phyloP scores from a whole-genome alignment of 495 filamentous ascomycete genomes.

The Penicillium pulvis region DNA sequence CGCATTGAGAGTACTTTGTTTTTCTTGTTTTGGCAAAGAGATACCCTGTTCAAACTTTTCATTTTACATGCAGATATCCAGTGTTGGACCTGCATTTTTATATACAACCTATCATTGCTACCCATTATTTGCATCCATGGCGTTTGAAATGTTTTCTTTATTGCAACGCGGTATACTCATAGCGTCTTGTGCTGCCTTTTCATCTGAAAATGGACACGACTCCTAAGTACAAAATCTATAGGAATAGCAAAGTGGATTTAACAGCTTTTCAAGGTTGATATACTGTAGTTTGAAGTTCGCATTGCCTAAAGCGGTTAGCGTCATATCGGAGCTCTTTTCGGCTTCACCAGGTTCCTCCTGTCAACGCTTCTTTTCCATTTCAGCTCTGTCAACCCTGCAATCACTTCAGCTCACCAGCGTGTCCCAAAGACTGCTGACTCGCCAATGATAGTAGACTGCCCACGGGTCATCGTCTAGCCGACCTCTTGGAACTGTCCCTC shows the following conservation, averaged over 20 bases:
- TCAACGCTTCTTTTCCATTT: conserved; percentile 2
- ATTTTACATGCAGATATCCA: conserved; percentile 17
- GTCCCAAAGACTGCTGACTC: neutral
- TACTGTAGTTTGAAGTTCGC: neutral
- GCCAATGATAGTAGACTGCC: neutral
- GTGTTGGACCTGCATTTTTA: conserved; percentile 26
- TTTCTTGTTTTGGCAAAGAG: conserved; percentile 13
- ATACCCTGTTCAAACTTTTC: conserved; percentile 29
- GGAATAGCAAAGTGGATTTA: neutral
- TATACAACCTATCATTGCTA: conserved; percentile 6
- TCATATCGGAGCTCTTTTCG: conserved; percentile 27
- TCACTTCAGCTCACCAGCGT: neutral
- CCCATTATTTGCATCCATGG: conserved; percentile 21
- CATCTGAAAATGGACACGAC: neutral
- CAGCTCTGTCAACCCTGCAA: neutral
- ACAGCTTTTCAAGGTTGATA: neutral
- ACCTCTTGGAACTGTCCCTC: neutral
- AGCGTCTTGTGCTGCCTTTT: neutral
- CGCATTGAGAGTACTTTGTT: conserved; percentile 16
- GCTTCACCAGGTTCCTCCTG: conserved; percentile 16
- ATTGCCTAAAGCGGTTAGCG: conserved; percentile 26
- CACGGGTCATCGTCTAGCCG: neutral
- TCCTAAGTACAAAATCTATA: neutral
- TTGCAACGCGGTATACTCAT: conserved; percentile 4
- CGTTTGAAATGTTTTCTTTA: conserved; percentile 17